A percentile compares a stretch with the other conserved stretches of the same genome.
Evolutionary conservation across 2,329 filamentous ascomycete species (phyloP).

Genomic region (Xylaria sp.): DNA sequence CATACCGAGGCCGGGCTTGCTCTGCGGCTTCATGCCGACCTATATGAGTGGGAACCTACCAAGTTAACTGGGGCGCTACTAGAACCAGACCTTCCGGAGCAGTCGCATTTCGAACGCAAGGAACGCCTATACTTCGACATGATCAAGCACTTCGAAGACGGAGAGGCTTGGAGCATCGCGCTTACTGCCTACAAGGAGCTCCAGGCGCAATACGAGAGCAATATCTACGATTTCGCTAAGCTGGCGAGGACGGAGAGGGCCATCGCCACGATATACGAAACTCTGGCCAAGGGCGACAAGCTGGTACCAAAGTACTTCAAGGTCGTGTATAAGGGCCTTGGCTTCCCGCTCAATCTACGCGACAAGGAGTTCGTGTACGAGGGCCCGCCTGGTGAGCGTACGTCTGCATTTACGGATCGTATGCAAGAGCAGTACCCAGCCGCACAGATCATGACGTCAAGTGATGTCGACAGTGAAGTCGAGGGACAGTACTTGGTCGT

Average conservation of each 20-base stretch:
- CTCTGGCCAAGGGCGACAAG: constrained; percentile 79
- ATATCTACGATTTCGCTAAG: constrained; percentile 88
- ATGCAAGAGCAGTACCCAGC: constrained; percentile 90
- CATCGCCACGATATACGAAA: constrained; percentile 91
- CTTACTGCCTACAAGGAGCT: constrained; percentile 88
- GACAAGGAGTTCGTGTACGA: constrained; percentile 96
- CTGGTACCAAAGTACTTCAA: constrained; percentile 86
- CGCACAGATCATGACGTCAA: constrained; percentile 75
- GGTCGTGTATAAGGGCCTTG: constrained; percentile 85
- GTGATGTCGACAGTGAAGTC: constrained; percentile 72
- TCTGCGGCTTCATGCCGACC: constrained; percentile 84
- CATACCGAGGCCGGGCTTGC: constrained; percentile 87
- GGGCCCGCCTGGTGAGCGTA: constrained; percentile 74
- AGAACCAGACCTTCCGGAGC: constrained; percentile 78
- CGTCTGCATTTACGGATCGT: constrained; percentile 82
- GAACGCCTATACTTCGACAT: constrained; percentile 92
- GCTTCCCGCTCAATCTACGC: constrained; percentile 77
- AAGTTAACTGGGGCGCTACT: constrained; percentile 65
- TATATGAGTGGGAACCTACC: constrained; percentile 87
- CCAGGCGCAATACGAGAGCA: constrained; percentile 86
- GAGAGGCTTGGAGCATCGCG: constrained; percentile 90
- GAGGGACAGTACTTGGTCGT: constrained; percentile 91
- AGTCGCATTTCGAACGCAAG: constrained; percentile 89
- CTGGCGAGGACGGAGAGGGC: constrained; percentile 85
- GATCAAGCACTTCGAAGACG: constrained; percentile 92